Evolutionary conservation across 345 rosid species (phyloP).

Genomic region (Moricandia arvensis): DNA sequence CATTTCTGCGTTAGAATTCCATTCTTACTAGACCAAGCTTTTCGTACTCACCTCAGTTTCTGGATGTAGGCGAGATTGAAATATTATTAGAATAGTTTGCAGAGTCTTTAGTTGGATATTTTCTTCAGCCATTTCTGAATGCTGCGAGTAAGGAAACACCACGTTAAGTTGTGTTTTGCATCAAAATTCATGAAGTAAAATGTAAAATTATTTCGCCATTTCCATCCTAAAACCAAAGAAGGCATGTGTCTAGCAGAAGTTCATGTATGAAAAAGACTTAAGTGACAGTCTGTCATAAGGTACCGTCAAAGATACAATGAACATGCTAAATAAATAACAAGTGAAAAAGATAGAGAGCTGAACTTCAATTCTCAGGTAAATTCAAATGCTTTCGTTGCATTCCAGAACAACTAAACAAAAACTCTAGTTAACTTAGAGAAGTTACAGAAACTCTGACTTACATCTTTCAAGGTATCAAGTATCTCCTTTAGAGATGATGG

Average conservation of each 20-base stretch:
- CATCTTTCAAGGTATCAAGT: slow-evolving; percentile 77
- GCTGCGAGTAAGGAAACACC: slow-evolving; percentile 53
- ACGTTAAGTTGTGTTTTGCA: slow-evolving; percentile 24
- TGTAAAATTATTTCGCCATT: slow-evolving; percentile 12
- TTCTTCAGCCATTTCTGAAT: slow-evolving; percentile 93
- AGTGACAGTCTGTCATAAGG: neutral
- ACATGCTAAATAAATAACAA: neutral
- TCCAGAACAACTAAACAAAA: neutral
- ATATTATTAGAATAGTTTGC: slow-evolving; percentile 89
- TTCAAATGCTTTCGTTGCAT: neutral
- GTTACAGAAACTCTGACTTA: slow-evolving; percentile 42
- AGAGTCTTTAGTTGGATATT: slow-evolving; percentile 89
- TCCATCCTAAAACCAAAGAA: neutral
- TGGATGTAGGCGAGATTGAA: slow-evolving; percentile 90
- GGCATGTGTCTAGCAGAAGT: slow-evolving; percentile 1
- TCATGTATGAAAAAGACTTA: neutral
- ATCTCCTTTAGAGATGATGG: slow-evolving; percentile 84
- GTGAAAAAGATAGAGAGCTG: neutral
- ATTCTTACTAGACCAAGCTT: slow-evolving; percentile 22
- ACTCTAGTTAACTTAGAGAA: neutral
- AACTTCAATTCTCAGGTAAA: neutral
- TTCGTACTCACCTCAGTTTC: slow-evolving; percentile 64
- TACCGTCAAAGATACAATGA: neutral
- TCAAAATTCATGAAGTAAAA: neutral
- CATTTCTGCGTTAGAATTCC: neutral